phyloP scores from a whole-genome alignment of 441 rosid species.

The Codiaeum variegatum region DNA sequence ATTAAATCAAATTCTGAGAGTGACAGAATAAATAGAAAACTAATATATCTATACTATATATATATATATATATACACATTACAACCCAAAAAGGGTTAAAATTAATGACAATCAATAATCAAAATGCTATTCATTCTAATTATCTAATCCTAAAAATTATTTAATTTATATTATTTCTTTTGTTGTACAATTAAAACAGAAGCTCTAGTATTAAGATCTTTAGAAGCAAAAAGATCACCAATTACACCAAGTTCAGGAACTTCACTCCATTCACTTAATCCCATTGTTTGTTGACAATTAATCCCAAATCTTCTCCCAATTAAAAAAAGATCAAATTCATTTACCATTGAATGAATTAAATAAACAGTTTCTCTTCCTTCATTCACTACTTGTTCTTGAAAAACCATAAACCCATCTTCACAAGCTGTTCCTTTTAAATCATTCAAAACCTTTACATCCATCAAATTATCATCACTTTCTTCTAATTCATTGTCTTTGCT shows the following conservation, averaged over 20 bases:
- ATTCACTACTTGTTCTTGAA: not conserved
- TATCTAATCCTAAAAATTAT: too few relatives aligned
- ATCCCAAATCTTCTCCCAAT: constrained; percentile 2
- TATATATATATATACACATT: too few relatives aligned
- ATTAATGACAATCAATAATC: too few relatives aligned
- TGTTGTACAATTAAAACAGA: constrained; percentile 16
- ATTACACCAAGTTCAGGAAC: constrained; percentile 16
- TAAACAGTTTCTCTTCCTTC: not conserved
- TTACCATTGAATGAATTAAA: not conserved
- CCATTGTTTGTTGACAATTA: not conserved
- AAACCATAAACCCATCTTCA: not conserved
- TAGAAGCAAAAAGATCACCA: constrained; percentile 17
- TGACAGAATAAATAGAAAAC: too few relatives aligned
- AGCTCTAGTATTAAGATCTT: constrained; percentile 7
- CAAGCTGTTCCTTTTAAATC: too few relatives aligned
- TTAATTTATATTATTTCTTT: not conserved
- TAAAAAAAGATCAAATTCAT: constrained; percentile 2
- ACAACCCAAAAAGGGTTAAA: too few relatives aligned
- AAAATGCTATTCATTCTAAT: too few relatives aligned
- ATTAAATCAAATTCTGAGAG: too few relatives aligned
- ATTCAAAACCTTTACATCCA: not conserved
- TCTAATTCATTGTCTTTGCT: not conserved
- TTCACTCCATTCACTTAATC: constrained; percentile 10
- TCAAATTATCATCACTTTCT: not conserved
- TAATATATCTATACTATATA: too few relatives aligned